These are phyloP conservation scores for Coemansia sp. DNA, from an alignment of 192 early-diverging fungal genomes.

Conservation along the genomic window DNA sequence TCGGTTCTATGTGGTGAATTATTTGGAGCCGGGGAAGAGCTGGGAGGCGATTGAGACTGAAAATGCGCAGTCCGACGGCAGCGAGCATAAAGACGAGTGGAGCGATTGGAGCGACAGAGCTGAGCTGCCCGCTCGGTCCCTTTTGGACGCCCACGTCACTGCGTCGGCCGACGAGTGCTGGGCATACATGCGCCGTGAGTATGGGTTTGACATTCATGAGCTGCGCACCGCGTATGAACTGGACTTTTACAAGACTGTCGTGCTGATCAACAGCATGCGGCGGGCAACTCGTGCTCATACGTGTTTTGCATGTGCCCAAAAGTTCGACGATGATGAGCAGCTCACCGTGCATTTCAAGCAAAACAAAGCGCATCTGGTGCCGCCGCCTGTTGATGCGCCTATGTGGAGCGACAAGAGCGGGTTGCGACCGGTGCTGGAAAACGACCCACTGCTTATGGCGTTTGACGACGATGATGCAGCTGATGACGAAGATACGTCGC, in stretches of 20 bases:
- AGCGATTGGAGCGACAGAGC: constrained; percentile 79
- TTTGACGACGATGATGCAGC: constrained; percentile 58
- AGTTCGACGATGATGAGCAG: constrained; percentile 47
- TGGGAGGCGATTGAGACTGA: constrained; percentile 88
- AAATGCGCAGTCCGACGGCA: constrained; percentile 66
- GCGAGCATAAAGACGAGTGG: constrained; percentile 60
- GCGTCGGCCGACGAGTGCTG: constrained; percentile 61
- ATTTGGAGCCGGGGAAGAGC: constrained; percentile 85
- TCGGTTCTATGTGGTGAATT: constrained; percentile 93
- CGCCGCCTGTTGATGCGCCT: constrained; percentile 47
- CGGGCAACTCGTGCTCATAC: constrained; percentile 58
- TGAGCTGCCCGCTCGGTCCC: constrained; percentile 66
- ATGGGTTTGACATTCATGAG: constrained; percentile 72
- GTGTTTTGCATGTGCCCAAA: constrained; percentile 70
- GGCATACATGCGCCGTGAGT: constrained; percentile 72
- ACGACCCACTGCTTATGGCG: constrained; percentile 81
- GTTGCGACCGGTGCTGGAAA: constrained; percentile 78
- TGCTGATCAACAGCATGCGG: constrained; percentile 85
- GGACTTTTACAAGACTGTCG: constrained; percentile 83
- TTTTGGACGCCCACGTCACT: constrained; percentile 73
- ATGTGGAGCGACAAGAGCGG: constrained; percentile 77
- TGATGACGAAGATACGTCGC: constrained; percentile 34
- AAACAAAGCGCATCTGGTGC: constrained; percentile 52
- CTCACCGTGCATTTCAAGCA: constrained; percentile 68
- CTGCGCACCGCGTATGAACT: constrained; percentile 58